Percentiles rank a stretch among this genome's conserved stretches.
Evolutionary conservation across 148 eudicot genomes (phyloP).

Genomic region (Rheum nobile): DNA sequence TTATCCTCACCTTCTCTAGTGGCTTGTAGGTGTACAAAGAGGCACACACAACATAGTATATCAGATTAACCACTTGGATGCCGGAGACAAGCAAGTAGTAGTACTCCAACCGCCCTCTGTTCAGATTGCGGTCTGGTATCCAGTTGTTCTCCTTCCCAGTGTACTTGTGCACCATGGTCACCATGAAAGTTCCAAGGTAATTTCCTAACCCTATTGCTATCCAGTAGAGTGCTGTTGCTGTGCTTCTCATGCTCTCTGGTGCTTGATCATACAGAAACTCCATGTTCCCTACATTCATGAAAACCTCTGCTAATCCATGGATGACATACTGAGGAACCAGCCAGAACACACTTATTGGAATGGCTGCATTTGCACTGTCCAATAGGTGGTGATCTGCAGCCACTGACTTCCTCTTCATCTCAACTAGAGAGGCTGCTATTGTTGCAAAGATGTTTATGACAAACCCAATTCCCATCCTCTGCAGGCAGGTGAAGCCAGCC

Average conservation of each 20-base stretch:
- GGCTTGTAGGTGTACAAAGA: conserved; percentile 29
- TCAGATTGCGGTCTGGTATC: conserved; percentile 35
- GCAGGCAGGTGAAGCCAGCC: conserved; percentile 38
- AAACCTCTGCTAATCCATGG: conserved; percentile 39
- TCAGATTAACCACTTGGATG: conserved; percentile 28
- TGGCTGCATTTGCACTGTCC: conserved; percentile 23
- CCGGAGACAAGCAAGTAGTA: conserved; percentile 29
- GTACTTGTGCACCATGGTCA: conserved; percentile 34
- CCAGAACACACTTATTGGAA: conserved; percentile 57
- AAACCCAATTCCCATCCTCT: conserved; percentile 52
- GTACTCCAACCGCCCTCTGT: conserved; percentile 33
- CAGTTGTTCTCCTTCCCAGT: conserved; percentile 29
- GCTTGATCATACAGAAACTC: conserved; percentile 55
- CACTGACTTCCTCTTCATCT: conserved; percentile 33
- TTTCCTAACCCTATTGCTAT: conserved; percentile 34
- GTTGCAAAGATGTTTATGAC: conserved; percentile 33
- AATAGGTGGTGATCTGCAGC: conserved; percentile 28
- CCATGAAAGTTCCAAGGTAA: conserved; percentile 37
- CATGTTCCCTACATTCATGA: conserved; percentile 32
- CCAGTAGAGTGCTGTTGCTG: conserved; percentile 32
- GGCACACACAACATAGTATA: conserved; percentile 28
- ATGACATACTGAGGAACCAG: conserved; percentile 35
- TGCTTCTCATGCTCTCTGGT: conserved; percentile 55
- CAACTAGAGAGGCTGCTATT: conserved; percentile 27
- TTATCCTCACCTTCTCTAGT: conserved; percentile 20